Evolutionary conservation across 2,329 filamentous ascomycete genomes (phyloP).

Genomic region (Diaporthe sp.): DNA sequence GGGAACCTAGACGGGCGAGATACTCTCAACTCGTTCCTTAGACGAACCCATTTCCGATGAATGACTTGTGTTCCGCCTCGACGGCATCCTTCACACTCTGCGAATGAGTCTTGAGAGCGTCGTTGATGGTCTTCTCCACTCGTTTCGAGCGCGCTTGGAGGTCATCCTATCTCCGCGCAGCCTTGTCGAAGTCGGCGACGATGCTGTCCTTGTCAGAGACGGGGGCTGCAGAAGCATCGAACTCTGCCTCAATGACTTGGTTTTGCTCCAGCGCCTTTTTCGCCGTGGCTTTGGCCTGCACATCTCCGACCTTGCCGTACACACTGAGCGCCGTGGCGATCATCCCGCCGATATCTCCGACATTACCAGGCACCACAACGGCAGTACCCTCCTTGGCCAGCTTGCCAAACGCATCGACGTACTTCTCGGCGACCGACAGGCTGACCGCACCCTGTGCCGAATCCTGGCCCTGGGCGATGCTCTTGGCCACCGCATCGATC

Average conservation of each 20-base stretch:
- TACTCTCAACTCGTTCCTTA: neutral
- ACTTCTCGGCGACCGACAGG: constrained; percentile 94
- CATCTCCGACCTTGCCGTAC: constrained; percentile 91
- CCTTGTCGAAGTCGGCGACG: constrained; percentile 49
- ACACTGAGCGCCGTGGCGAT: constrained; percentile 96
- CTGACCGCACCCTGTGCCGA: constrained; percentile 88
- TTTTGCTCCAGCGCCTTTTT: constrained; percentile 60
- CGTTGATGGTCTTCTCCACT: neutral
- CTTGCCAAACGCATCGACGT: constrained; percentile 91
- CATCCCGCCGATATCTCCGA: constrained; percentile 96
- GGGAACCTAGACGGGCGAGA: neutral
- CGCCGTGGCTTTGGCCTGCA: constrained; percentile 78
- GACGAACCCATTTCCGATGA: constrained; percentile 4
- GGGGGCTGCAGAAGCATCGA: neutral
- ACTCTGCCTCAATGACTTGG: constrained; percentile 43
- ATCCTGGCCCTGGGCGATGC: constrained; percentile 80
- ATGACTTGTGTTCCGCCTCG: constrained; percentile 5
- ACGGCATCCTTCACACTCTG: neutral
- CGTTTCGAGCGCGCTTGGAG: neutral
- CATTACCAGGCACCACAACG: constrained; percentile 95
- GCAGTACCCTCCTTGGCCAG: constrained; percentile 96
- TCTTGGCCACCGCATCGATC: constrained; percentile 86
- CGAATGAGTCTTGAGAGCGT: neutral
- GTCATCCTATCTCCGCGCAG: constrained; percentile 40
- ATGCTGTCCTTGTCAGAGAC: constrained; percentile 45